A percentile compares a stretch with the other conserved stretches of the same genome.
phyloP scores from a whole-genome alignment of 352 stramenopile genomes.

The Phytophthora tubulina region DNA sequence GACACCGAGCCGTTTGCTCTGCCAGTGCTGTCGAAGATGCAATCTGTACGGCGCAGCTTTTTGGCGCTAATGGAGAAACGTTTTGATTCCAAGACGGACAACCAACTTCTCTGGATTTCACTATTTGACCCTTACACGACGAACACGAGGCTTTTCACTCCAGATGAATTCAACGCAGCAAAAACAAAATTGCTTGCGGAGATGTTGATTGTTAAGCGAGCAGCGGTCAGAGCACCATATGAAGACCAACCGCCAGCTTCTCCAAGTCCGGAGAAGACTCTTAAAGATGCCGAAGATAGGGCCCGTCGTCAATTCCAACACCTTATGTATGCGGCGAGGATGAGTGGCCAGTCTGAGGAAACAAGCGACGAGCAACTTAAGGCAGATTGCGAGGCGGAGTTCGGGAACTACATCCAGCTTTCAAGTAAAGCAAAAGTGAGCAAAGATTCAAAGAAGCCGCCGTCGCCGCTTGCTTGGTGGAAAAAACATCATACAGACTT shows the following conservation, averaged over 20 bases:
- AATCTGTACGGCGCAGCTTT: conserved; percentile 5
- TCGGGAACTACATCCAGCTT: not conserved
- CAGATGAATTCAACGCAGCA: not conserved
- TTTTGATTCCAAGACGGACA: not conserved
- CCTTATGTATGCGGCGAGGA: not conserved
- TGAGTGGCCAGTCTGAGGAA: not conserved
- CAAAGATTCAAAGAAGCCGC: not conserved
- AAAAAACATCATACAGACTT: not conserved
- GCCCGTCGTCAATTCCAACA: not conserved
- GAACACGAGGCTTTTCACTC: not conserved
- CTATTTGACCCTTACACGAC: not conserved
- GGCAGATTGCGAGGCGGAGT: not conserved
- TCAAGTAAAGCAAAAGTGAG: not conserved
- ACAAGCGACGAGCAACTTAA: not conserved
- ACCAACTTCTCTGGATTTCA: conserved; percentile 5
- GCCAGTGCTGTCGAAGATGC: not conserved
- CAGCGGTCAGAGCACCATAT: not conserved
- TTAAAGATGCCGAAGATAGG: not conserved
- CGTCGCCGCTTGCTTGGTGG: not conserved
- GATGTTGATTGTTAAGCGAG: not conserved
- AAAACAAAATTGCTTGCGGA: not conserved
- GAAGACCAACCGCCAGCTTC: not conserved
- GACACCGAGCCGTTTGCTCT: not conserved
- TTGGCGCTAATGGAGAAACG: not conserved
- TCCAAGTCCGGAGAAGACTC: not conserved